Evolutionary conservation across 2,329 filamentous ascomycete genomes (phyloP).

Genomic region (Grosmannia clavigera): DNA sequence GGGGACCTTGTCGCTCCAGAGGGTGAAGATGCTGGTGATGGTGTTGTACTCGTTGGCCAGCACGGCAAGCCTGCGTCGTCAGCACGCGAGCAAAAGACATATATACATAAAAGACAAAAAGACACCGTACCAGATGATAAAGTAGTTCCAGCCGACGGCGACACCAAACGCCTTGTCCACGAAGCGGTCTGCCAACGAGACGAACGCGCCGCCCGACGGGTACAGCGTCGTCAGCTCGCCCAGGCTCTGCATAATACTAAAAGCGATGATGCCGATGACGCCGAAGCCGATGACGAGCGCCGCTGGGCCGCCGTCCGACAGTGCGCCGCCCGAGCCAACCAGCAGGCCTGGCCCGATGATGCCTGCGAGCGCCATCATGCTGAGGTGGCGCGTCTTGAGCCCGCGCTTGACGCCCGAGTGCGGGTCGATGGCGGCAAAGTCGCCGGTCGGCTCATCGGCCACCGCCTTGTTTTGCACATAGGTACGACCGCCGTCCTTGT

Average conservation of each 20-base stretch:
- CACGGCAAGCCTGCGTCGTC: no score
- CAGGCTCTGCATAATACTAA: constrained; percentile 57
- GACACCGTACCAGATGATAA: no score
- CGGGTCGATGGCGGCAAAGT: constrained; percentile 40
- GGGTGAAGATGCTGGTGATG: no score
- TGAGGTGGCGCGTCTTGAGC: constrained; percentile 54
- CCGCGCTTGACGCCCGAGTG: constrained; percentile 56
- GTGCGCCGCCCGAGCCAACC: constrained; percentile 57
- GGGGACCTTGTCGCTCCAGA: no score
- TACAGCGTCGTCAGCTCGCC: constrained; percentile 48
- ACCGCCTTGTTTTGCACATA: no score
- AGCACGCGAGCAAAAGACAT: no score
- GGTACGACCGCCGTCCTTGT: neutral
- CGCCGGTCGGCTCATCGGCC: constrained; percentile 10
- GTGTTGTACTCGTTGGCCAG: no score
- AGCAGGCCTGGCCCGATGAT: constrained; percentile 60
- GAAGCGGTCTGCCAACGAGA: no score
- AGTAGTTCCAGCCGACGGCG: no score
- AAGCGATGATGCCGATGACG: constrained; percentile 57
- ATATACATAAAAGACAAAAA: no score
- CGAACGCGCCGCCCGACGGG: no score
- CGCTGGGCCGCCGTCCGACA: constrained; percentile 57
- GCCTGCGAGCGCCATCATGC: constrained; percentile 52
- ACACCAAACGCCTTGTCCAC: no score
- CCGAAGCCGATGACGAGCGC: constrained; percentile 62